phyloP scores from a whole-genome alignment of 2,329 filamentous ascomycete species.

The Ilyonectria mors-panacis region DNA sequence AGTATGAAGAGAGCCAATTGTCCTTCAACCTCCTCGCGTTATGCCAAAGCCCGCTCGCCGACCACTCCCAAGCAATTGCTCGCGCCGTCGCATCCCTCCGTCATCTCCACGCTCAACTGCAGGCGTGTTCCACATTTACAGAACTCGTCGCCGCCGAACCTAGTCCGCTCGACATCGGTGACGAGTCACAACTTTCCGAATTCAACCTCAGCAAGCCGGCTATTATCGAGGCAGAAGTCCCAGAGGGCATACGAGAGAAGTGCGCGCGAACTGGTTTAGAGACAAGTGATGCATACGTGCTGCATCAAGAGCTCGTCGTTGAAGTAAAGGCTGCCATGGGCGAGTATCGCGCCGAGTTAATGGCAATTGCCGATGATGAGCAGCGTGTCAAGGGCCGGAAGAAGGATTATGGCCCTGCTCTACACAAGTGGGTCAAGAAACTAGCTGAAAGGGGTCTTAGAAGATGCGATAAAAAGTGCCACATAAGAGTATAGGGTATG shows the following conservation, averaged over 20 bases:
- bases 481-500: constrained; percentile 19
- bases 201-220: constrained; percentile 49
- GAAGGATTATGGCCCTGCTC: constrained; percentile 78
- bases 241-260: constrained; percentile 31
- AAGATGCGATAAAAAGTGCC: constrained; percentile 54
- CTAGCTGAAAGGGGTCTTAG: constrained; percentile 77
- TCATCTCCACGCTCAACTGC: constrained; percentile 54
- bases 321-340: constrained; percentile 60
- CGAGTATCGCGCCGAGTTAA: constrained; percentile 65
- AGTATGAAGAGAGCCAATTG: constrained; percentile 75
- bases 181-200: constrained; percentile 47
- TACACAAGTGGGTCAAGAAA: constrained; percentile 78
- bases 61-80: constrained; percentile 64
- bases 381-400: constrained; percentile 68
- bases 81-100: constrained; percentile 58
- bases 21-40: constrained; percentile 86
- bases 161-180: constrained; percentile 41
- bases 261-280: constrained; percentile 30
- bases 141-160: constrained; percentile 42
- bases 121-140: constrained; percentile 37
- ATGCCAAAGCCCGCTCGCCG: constrained; percentile 74
- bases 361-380: constrained; percentile 62
- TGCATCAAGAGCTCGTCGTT: constrained; percentile 57
- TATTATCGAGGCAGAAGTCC: constrained; percentile 42
- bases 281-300: constrained; percentile 48